A percentile compares a stretch with the other conserved stretches of the same genome.
Evolutionary conservation across 2,329 filamentous ascomycete genomes (phyloP).

Genomic region (Metarhizium sp.): DNA sequence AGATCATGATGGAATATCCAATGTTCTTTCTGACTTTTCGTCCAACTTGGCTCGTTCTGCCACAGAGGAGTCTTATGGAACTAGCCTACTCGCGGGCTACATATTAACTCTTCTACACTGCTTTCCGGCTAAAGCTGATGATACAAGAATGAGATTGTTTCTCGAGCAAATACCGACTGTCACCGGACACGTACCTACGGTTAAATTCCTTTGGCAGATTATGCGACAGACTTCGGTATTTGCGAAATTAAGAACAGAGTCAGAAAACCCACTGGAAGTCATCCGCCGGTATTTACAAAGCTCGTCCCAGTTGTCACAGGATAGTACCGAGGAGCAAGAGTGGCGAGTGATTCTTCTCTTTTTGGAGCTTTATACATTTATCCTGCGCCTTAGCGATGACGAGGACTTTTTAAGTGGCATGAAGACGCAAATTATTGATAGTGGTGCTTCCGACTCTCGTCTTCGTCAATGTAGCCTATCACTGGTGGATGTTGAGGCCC

Average conservation of each 20-base stretch:
- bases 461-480: slow-evolving; percentile 58
- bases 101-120: slow-evolving; percentile 76
- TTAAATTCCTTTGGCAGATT: slow-evolving; percentile 70
- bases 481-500: slow-evolving; percentile 58
- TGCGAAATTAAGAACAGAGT: slow-evolving; percentile 18
- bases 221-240: slow-evolving; percentile 35
- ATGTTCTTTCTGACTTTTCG: slow-evolving; percentile 24
- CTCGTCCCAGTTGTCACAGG: slow-evolving; percentile 16
- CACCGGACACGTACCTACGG: slow-evolving; percentile 47
- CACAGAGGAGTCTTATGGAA: slow-evolving; percentile 20
- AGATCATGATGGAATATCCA: slow-evolving; percentile 63
- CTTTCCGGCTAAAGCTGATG: slow-evolving; percentile 72
- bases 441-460: slow-evolving; percentile 32
- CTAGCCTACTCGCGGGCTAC: slow-evolving; percentile 73
- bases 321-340: slow-evolving; percentile 38
- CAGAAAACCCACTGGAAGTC: slow-evolving; percentile 18
- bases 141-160: slow-evolving; percentile 92
- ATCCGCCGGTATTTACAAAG: slow-evolving; percentile 21
- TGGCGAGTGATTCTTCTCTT: slow-evolving; percentile 89
- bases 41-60: slow-evolving; percentile 20
- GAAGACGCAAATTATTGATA: slow-evolving; percentile 27
- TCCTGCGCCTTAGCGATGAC: slow-evolving; percentile 87
- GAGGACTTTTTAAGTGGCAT: slow-evolving; percentile 78
- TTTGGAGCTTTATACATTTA: slow-evolving; percentile 87
- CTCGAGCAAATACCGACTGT: slow-evolving; percentile 34